These are phyloP conservation scores for Ochromonadaceae sp. DNA, from an alignment of 352 stramenopile genomes.

Conservation along the genomic window DNA sequence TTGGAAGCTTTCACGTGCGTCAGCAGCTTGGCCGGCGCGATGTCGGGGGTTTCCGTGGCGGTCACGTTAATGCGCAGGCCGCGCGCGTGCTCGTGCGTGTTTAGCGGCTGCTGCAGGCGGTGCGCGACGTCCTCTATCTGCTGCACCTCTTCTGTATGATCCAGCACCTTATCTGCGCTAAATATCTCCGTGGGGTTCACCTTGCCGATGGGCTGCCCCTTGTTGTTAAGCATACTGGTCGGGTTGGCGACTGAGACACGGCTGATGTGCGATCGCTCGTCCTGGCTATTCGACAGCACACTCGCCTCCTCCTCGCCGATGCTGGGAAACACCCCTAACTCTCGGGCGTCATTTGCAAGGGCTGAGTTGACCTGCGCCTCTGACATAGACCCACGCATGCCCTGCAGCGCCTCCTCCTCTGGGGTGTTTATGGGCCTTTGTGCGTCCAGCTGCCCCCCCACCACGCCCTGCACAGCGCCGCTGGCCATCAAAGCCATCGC, in stretches of 20 bases:
- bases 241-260: too few species aligned
- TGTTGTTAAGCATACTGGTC: background rate
- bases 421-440: too few species aligned
- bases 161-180: background rate
- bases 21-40: background rate
- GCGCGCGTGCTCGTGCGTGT: background rate
- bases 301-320: too few species aligned
- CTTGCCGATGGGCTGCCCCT: background rate
- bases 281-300: too few species aligned
- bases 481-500: constrained; percentile 45
- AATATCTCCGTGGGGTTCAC: background rate
- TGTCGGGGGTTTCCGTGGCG: background rate
- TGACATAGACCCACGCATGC: too few species aligned
- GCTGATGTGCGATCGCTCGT: too few species aligned
- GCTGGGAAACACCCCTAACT: too few species aligned
- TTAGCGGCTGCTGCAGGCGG: background rate
- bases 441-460: too few species aligned
- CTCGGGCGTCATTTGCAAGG: too few species aligned
- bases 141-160: background rate
- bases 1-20: background rate
- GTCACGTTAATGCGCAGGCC: background rate
- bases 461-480: too few species aligned
- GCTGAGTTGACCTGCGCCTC: too few species aligned
- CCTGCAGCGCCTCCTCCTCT: too few species aligned
- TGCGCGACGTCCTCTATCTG: background rate